Evolutionary conservation across 2,329 filamentous ascomycete genomes (phyloP).

Genomic region (Decorospora gaudefroyi): DNA sequence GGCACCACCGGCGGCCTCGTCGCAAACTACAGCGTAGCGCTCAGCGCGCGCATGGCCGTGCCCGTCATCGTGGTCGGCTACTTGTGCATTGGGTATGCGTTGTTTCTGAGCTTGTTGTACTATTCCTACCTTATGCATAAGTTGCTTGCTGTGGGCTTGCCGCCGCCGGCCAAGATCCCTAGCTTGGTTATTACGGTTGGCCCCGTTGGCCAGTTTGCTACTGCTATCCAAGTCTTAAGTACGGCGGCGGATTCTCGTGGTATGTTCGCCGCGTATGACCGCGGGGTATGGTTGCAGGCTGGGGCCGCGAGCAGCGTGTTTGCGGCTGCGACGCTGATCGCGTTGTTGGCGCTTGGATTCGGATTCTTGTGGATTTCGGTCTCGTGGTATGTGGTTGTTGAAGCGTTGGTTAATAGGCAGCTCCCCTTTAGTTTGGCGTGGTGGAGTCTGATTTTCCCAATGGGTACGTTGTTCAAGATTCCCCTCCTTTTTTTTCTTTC

Average conservation of each 20-base stretch:
- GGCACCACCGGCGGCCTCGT: slow-evolving; percentile 23
- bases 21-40: slow-evolving; percentile 15
- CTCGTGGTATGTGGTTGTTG: slow-evolving; percentile 21
- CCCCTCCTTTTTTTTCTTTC: no score
- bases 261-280: slow-evolving; percentile 17
- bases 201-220: slow-evolving; percentile 26
- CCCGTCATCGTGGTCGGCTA: slow-evolving; percentile 25
- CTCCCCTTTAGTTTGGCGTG: slow-evolving; percentile 23
- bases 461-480: slow-evolving; percentile 13
- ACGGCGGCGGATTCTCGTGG: slow-evolving; percentile 17
- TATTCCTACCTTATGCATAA: slow-evolving; percentile 21
- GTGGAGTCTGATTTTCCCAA: slow-evolving; percentile 28
- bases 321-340: slow-evolving; percentile 13
- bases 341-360: slow-evolving; percentile 19
- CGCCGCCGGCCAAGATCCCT: slow-evolving; percentile 15
- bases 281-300: slow-evolving; percentile 19
- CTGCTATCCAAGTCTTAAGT: slow-evolving; percentile 21
- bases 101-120: slow-evolving; percentile 23
- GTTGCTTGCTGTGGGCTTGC: slow-evolving; percentile 22
- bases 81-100: slow-evolving; percentile 22
- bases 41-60: slow-evolving; percentile 20
- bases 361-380: slow-evolving; percentile 22
- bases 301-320: slow-evolving; percentile 17
- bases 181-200: slow-evolving; percentile 20
- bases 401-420: slow-evolving; percentile 15